Evolutionary conservation across 2,329 filamentous ascomycete species (phyloP), one percentile per base, ranked within the genome.

Genomic region (Penicillium italicum): DNA sequence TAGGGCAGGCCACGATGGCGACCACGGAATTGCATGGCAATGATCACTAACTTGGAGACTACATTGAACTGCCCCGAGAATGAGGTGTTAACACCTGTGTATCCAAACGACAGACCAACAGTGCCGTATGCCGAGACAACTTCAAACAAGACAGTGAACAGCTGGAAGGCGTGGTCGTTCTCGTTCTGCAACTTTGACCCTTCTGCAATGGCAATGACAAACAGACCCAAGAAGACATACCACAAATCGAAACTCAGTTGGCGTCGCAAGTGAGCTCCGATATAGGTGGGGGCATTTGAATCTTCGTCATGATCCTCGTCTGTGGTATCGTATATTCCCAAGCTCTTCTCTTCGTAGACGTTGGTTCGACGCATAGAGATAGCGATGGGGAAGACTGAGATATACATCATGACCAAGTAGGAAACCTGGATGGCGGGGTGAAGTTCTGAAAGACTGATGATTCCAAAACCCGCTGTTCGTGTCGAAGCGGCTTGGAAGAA

Each of bases 331-430:
- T 85, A 87, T 26, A 86, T 78, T 0, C 84, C 85, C 5, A 88
- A 69, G 45, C 80, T 82, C 43, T 79, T 77, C 70, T 97, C 93
- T 74, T 97, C 93, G 77, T 97, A 97, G 2, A 97, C 93, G 70
- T 97, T 97, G 56, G 93, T 97, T 61, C 90, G 82, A 50, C 93
- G 91, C 66, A 97, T 89, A 7, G 90, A 94, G 66, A 97, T 97
- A 69, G 94, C 93, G 65, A 97, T 96, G 5, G 93, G 93, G 65
- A 96, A 96, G 57, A 97, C 90, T 55, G 92, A 96, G 59, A 97
- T 96, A 74, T 97, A 97, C 94, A 97, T 97, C 94, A 97, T 97
- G 73, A 97, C 87, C 74, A 97, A 79, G 76, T 97, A 97, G 24
- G 91, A 90, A 14, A 95, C 91, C 67, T 96, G 92, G 55, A 97